A percentile compares a stretch with the other conserved stretches of the same genome.
phyloP scores from a whole-genome alignment of 176 grass and related monocot species.

The Eragrostis nindensis region DNA sequence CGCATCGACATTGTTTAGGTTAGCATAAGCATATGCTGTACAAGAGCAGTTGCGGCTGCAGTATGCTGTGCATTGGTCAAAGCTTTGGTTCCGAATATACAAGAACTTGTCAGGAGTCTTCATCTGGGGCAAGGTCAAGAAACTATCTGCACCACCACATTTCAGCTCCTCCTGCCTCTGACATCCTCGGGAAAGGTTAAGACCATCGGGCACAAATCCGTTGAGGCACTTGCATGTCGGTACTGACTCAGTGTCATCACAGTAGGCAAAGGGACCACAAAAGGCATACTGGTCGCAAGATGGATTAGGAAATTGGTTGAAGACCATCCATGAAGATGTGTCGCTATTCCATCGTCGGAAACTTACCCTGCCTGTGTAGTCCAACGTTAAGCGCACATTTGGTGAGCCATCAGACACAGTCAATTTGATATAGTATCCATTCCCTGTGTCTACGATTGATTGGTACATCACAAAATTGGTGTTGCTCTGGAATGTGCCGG shows the following conservation, averaged over 20 bases:
- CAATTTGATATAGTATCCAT: background rate
- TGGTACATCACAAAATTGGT: background rate
- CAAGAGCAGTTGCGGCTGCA: conserved; percentile 57
- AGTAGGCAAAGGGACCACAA: conserved; percentile 56
- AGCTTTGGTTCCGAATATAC: conserved; percentile 25
- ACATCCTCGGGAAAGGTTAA: conserved; percentile 47
- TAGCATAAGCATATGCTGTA: conserved; percentile 53
- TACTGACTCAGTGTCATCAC: conserved; percentile 23
- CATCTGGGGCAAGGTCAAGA: conserved; percentile 20
- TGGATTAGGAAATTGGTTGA: background rate
- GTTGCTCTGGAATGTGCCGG: background rate
- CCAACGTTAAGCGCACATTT: conserved; percentile 21
- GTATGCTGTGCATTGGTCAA: conserved; percentile 32
- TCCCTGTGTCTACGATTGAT: background rate
- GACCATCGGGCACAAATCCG: conserved; percentile 48
- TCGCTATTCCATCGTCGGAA: conserved; percentile 22
- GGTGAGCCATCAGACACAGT: conserved; percentile 39
- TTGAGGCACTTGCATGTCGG: conserved; percentile 50
- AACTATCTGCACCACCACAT: background rate
- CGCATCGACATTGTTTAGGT: background rate
- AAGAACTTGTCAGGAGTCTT: conserved; percentile 35
- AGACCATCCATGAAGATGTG: background rate
- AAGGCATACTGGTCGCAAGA: conserved; percentile 33
- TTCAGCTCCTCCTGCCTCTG: conserved; percentile 26
- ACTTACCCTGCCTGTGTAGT: conserved; percentile 20